Conservation (phyloP, 306 rosid species). For the Trifolium pratense region DNA sequence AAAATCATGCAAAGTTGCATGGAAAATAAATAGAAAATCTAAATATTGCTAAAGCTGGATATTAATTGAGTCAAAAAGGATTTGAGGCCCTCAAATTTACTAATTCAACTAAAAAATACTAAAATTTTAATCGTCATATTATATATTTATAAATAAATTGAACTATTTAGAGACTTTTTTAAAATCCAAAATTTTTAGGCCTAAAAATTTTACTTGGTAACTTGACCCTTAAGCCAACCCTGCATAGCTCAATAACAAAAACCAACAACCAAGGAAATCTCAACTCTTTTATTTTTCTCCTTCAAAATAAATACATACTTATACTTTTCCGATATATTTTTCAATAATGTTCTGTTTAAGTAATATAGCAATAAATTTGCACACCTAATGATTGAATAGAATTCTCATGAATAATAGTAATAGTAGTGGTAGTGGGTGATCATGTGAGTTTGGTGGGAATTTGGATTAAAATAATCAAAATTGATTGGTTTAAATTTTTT, state of each 20-base stretch:
- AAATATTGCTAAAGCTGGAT: no score
- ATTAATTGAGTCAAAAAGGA: no score
- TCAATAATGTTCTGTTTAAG: neutral
- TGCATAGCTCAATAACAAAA: slow-evolving; percentile 10
- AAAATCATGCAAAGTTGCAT: no score
- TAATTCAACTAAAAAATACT: no score
- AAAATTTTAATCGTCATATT: no score
- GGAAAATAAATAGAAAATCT: no score
- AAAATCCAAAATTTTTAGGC: no score
- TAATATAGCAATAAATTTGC: neutral
- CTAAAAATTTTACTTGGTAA: no score
- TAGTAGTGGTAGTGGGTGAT: neutral
- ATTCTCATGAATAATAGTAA: neutral
- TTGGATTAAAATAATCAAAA: neutral
- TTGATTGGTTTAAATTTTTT: neutral
- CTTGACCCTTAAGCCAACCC: no score
- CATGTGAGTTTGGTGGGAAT: neutral
- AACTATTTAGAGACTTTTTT: no score
- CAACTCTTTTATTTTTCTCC: neutral
- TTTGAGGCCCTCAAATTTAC: no score
- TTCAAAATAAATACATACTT: neutral
- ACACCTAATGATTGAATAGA: neutral
- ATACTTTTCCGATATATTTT: neutral
- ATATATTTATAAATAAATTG: no score
- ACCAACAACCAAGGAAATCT: slow-evolving; percentile 14